Evolutionary conservation across 495 filamentous ascomycete genomes (phyloP), one percentile per base, ranked within the genome.

Genomic region (Penicillium macrosclerotiorum): DNA sequence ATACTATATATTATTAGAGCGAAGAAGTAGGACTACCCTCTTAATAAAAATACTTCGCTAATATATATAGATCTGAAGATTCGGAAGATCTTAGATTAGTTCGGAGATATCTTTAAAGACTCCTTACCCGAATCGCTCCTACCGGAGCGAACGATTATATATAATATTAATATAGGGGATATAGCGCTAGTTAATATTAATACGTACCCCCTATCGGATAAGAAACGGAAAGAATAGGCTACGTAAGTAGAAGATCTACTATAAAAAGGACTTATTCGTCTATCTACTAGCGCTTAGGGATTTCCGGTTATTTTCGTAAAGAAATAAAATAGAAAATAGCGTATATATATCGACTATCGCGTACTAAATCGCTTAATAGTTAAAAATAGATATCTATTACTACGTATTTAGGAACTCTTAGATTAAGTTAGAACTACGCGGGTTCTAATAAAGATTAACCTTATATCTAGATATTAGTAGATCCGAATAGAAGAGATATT

Each of bases 341-440:
- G 20, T 30, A 42, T 42, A 42, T 31, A 42, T 42, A 42, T 42
- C 12, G n/a, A 42, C 12, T 42, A 42, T 3, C 20, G 20, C 5
- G 18, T 17, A 12, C 17, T 30, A 11, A 42, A 42, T 30, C 19
- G 25, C 13, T 7, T 41, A 13, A 29, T 19, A 12, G 8, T 30
- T 12, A 42, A 42, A 16, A 42, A 42, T 20, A 31, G 24, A 3
- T 42, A 42, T 22, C 12, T 24, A 16, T 18, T 42, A 31, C 16
- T 20, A 31, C 4, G 9, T 7, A 42, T 42, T 3, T 31, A 42
- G 17, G 17, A 42, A 11, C 12, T 42, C 19, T 42, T 42, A 18
- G 26, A 42, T 24, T 19, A 11, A 19, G 17, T 31, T 12, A 20
- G 38, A 41, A 18, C 5, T 11, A 7, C 18, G 12, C 9, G 31